Conservation (phyloP, 768 basidiomycete species). For the Auriscalpium vulgare region DNA sequence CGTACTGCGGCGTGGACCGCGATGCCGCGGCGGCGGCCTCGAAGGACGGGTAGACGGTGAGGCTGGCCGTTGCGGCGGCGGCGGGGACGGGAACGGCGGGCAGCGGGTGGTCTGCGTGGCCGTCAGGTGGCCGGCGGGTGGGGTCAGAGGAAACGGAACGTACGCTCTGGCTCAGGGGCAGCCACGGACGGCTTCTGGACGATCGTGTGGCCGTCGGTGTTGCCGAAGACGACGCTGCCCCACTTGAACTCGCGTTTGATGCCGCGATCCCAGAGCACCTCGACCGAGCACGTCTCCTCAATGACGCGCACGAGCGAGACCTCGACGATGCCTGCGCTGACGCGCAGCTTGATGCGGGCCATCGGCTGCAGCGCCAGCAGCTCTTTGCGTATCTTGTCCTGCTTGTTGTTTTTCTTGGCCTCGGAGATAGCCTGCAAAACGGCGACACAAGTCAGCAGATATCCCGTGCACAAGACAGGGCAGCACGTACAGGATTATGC, state of each 20-base stretch:
- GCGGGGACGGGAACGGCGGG: not conserved
- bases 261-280: slow-evolving; percentile 76
- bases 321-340: slow-evolving; percentile 79
- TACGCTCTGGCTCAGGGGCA: slow-evolving; percentile 38
- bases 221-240: slow-evolving; percentile 74
- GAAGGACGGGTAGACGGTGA: slow-evolving; percentile 6
- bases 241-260: slow-evolving; percentile 75
- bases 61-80: not conserved
- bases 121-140: not conserved
- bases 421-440: slow-evolving; percentile 57
- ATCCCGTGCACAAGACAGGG: not conserved
- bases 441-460: not conserved
- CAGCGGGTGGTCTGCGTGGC: slow-evolving; percentile 4
- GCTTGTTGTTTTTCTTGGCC: slow-evolving; percentile 65
- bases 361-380: slow-evolving; percentile 63
- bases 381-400: slow-evolving; percentile 63
- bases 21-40: not conserved
- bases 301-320: slow-evolving; percentile 69
- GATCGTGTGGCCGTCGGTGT: slow-evolving; percentile 54
- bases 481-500: slow-evolving; percentile 78
- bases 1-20: not conserved
- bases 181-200: slow-evolving; percentile 62
- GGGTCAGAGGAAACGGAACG: slow-evolving; percentile 18
- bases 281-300: slow-evolving; percentile 61
- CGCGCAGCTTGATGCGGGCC: slow-evolving; percentile 77